Percentiles rank a stretch among this genome's conserved stretches.
These are phyloP conservation scores for Pyrenopolyporus hunteri DNA, from an alignment of 495 filamentous ascomycete genomes.

Conservation along the genomic window DNA sequence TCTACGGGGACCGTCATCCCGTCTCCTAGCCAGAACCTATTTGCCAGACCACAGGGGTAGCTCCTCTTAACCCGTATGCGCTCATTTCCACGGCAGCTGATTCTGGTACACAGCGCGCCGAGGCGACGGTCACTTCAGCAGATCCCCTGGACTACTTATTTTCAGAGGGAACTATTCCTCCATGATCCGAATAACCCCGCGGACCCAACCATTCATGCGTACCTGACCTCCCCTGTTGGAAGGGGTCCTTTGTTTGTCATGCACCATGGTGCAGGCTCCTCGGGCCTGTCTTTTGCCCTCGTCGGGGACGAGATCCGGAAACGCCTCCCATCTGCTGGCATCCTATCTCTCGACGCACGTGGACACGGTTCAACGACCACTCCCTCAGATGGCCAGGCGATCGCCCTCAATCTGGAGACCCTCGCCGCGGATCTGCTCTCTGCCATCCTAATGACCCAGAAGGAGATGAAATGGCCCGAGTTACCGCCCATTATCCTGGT, in stretches of 20 bases:
- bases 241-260: slow-evolving; percentile 81
- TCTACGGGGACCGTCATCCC: slow-evolving; percentile 90
- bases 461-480: slow-evolving; percentile 69
- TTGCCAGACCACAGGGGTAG: slow-evolving; percentile 71
- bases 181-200: slow-evolving; percentile 43
- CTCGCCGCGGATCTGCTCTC: slow-evolving; percentile 74
- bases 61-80: slow-evolving; percentile 34
- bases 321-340: slow-evolving; percentile 77
- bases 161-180: slow-evolving; percentile 82
- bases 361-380: slow-evolving; percentile 80
- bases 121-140: slow-evolving; percentile 54
- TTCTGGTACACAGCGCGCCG: slow-evolving; percentile 39
- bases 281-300: slow-evolving; percentile 83
- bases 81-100: slow-evolving; percentile 30
- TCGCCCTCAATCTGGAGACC: slow-evolving; percentile 70
- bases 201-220: slow-evolving; percentile 74
- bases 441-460: slow-evolving; percentile 68
- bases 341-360: slow-evolving; percentile 83
- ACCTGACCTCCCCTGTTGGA: slow-evolving; percentile 70
- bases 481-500: slow-evolving; percentile 81
- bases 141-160: slow-evolving; percentile 89
- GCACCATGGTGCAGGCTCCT: slow-evolving; percentile 91
- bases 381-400: slow-evolving; percentile 45
- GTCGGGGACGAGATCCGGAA: slow-evolving; percentile 78
- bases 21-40: slow-evolving; percentile 72